Conservation (phyloP, 2,329 filamentous ascomycete genomes). For the Claviceps monticola region DNA sequence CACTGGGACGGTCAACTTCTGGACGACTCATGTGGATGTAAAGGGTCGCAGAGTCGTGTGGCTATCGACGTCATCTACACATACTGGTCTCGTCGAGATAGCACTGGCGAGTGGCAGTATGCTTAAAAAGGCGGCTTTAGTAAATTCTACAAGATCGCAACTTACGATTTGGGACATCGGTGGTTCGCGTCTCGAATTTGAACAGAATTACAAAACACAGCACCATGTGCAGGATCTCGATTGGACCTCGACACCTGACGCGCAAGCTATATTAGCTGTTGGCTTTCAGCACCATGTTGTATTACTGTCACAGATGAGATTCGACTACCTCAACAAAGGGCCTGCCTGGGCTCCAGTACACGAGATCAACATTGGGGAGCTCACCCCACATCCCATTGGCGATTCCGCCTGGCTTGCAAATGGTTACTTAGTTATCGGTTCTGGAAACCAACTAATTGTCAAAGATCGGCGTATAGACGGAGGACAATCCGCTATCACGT, state of each 20-base stretch:
- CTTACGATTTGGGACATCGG: conserved; percentile 87
- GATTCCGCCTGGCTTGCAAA: conserved; percentile 85
- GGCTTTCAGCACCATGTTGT: conserved; percentile 79
- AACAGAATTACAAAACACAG: conserved; percentile 57
- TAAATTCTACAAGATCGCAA: conserved; percentile 57
- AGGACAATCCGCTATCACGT: conserved; percentile 43
- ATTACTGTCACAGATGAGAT: conserved; percentile 74
- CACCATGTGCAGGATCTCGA: conserved; percentile 76
- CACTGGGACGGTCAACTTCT: conserved; percentile 63
- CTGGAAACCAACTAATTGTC: conserved; percentile 83
- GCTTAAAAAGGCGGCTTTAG: conserved; percentile 73
- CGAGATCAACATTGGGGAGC: conserved; percentile 65
- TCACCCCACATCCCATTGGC: conserved; percentile 81
- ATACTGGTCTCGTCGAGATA: conserved; percentile 60
- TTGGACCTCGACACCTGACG: conserved; percentile 85
- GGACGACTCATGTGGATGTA: conserved; percentile 64
- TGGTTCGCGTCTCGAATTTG: conserved; percentile 67
- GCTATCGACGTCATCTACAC: conserved; percentile 68
- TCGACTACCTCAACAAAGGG: conserved; percentile 77
- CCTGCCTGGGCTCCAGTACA: conserved; percentile 82
- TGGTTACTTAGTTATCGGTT: conserved; percentile 73
- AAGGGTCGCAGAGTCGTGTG: conserved; percentile 54
- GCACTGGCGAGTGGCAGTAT: conserved; percentile 74
- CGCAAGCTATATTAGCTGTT: conserved; percentile 80
- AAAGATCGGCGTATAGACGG: conserved; percentile 63